phyloP scores from a whole-genome alignment of 768 basidiomycete genomes.

The Ramaria sp. region DNA sequence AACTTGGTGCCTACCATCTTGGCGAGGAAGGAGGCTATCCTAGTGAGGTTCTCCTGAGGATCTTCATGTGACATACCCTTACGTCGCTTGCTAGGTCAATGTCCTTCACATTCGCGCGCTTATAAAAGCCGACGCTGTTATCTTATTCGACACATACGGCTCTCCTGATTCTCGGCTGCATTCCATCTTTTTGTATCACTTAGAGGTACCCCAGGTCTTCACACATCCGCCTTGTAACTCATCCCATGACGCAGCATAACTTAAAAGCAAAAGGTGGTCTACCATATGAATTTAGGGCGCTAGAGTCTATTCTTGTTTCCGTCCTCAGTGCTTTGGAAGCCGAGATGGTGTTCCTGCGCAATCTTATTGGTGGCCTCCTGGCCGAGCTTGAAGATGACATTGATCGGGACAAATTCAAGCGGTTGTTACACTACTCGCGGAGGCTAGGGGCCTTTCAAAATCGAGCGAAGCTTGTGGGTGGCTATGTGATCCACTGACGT shows the following conservation, averaged over 20 bases:
- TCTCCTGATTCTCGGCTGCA: conserved; percentile 78
- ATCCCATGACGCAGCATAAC: conserved; percentile 51
- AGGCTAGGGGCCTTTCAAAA: conserved; percentile 84
- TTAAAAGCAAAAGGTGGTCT: conserved; percentile 59
- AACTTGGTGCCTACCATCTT: conserved; percentile 94
- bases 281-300: conserved; percentile 90
- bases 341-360: conserved; percentile 90
- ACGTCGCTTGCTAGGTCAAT: conserved; percentile 48
- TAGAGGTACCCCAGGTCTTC: conserved; percentile 41
- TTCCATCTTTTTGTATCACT: conserved; percentile 78
- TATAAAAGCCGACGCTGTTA: conserved; percentile 84
- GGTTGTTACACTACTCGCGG: conserved; percentile 85
- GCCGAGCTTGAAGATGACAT: conserved; percentile 94
- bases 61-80: not conserved
- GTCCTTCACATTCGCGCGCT: conserved; percentile 92
- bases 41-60: conserved; percentile 41
- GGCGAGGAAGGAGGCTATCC: conserved; percentile 74
- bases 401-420: conserved; percentile 88
- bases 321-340: conserved; percentile 89
- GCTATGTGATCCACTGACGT: not conserved
- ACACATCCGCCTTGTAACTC: not conserved
- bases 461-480: conserved; percentile 66
- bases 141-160: conserved; percentile 88
- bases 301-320: conserved; percentile 88
- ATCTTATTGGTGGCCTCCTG: conserved; percentile 79